Conservation (phyloP, 768 basidiomycete species). For the Auricularia cornea region DNA sequence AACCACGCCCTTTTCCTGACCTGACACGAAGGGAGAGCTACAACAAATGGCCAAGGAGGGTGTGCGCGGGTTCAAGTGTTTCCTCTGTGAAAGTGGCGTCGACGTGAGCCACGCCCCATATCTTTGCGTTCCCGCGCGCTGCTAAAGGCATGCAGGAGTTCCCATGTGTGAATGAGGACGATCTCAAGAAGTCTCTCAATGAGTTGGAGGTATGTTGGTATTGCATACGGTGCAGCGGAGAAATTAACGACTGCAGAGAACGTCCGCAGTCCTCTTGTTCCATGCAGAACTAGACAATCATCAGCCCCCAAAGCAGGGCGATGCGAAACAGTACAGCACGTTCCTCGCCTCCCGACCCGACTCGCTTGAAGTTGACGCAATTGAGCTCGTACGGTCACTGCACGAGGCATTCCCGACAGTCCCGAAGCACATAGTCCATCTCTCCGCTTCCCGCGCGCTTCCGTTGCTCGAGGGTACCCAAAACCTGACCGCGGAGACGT, state of each 20-base stretch:
- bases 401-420: conserved; percentile 55
- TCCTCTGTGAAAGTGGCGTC: conserved; percentile 91
- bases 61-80: conserved; percentile 95
- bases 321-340: conserved; percentile 59
- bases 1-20: not conserved
- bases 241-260: conserved; percentile 35
- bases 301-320: conserved; percentile 19
- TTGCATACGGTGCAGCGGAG: not conserved
- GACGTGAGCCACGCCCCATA: conserved; percentile 43
- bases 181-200: conserved; percentile 63
- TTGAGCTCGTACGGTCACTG: conserved; percentile 63
- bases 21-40: conserved; percentile 49
- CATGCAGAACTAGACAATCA: conserved; percentile 79
- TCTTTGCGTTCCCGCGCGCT: not conserved
- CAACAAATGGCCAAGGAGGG: conserved; percentile 68
- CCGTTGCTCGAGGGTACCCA: conserved; percentile 68
- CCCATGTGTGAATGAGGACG: conserved; percentile 67
- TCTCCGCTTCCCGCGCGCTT: conserved; percentile 79
- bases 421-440: conserved; percentile 90
- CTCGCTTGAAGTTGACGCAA: conserved; percentile 70
- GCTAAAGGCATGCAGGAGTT: conserved; percentile 61
- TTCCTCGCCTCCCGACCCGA: conserved; percentile 84
- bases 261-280: conserved; percentile 70
- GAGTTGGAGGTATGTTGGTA: conserved; percentile 52
- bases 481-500: conserved; percentile 88